Evolutionary conservation across 176 grass and related monocot species (phyloP), one percentile per base, ranked within the genome.

Genomic region (Rhipidocladum racemiflorum): DNA sequence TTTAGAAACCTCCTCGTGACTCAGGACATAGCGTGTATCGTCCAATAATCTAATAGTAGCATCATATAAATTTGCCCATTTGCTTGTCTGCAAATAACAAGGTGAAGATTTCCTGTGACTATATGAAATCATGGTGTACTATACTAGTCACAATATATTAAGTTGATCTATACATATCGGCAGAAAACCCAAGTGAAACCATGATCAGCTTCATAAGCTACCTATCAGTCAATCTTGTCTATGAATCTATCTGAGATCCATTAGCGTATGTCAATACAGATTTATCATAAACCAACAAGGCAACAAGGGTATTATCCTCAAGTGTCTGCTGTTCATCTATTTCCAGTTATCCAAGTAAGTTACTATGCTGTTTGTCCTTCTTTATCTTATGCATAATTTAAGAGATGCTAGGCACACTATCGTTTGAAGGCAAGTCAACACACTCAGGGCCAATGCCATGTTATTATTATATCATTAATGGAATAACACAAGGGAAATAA

Each of bases 21-120:
- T 94, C 53, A 99, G 48, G 44, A 94, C 91, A 86, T 90, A 99
- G 13, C 86, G 89, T 40, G 69, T 96, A 81, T 99, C 97, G 51
- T 92, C 93, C 71, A 99, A 85, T 88, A 99, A 80, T 85, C 93
- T 90, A 63, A 99, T 74, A 48, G 91, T 87, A 54, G 86, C 73
- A 35, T 92, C 91, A 74, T 85, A 97, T 74, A 92, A 68, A 46
- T 91, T 90, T 27, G 72, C 60, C 97, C 91, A 96, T 78, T 91
- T 99, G 72, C 60, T 94, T 83, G 89, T 90, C 97, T 99, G 87
- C 81, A 88, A 84, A 82, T 59, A 86, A 82, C 30, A 75, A 78
- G 42, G 79, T 65, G 17, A 86, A 81, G 51, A 42, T 25, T 14
- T 72, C 48, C 20, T 2, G 3, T 72, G 46, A 85, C 20, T 38